These are phyloP conservation scores for Auricularia cornea DNA, from an alignment of 768 basidiomycete genomes.

Conservation along the genomic window DNA sequence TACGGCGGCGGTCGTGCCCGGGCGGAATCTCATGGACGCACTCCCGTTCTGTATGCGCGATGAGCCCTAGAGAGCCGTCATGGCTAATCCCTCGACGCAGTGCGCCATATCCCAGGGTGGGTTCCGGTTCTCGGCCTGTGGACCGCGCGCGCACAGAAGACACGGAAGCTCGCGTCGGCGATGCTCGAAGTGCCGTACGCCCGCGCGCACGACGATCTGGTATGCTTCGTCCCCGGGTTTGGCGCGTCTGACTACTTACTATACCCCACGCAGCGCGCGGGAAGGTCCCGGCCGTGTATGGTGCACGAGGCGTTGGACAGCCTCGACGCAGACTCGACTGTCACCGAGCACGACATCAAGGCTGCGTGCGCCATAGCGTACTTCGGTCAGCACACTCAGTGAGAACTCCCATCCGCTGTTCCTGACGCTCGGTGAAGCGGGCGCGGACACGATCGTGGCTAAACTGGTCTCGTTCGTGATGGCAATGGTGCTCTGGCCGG, in stretches of 20 bases:
- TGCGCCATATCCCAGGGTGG: background rate
- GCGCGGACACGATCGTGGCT: constrained; percentile 54
- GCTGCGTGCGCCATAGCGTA: background rate
- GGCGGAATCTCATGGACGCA: constrained; percentile 25
- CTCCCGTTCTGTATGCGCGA: constrained; percentile 26
- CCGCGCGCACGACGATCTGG: background rate
- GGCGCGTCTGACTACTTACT: background rate
- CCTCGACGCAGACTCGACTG: background rate
- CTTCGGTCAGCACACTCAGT: no score
- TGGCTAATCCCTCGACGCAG: background rate
- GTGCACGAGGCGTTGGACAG: background rate
- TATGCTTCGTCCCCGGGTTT: no score
- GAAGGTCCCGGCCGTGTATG: background rate
- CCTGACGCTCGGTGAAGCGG: no score
- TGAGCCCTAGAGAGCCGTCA: background rate
- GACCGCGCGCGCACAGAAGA: background rate
- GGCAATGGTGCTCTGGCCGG: constrained; percentile 9
- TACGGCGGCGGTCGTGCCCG: constrained; percentile 21
- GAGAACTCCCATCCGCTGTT: no score
- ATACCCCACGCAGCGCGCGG: background rate
- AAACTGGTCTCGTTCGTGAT: constrained; percentile 4
- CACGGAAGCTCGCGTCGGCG: background rate
- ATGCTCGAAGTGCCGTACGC: background rate
- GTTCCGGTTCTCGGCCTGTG: background rate
- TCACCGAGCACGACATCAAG: background rate